Evolutionary conservation across 108 stramenopile genomes (phyloP).

Genomic region (Licmophora abbreviata): DNA sequence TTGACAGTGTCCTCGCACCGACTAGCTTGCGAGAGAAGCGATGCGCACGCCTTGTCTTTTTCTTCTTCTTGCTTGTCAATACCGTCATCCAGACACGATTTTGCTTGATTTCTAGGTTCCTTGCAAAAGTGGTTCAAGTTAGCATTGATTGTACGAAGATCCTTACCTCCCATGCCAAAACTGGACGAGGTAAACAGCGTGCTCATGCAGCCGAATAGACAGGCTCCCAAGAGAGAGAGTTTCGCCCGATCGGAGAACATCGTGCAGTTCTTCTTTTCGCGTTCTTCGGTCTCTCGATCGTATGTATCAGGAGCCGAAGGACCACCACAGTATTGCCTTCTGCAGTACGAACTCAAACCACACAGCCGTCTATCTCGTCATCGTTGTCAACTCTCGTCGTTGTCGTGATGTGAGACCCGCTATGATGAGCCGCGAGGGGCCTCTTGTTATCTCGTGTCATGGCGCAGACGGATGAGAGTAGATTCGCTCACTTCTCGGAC

Average conservation of each 20-base stretch:
- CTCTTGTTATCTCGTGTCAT: too few relatives aligned
- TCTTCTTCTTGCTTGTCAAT: background rate
- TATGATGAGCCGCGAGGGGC: too few relatives aligned
- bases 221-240: background rate
- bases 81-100: background rate
- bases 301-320: too few relatives aligned
- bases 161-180: background rate
- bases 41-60: background rate
- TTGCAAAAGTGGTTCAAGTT: background rate
- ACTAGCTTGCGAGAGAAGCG: background rate
- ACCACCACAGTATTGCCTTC: too few relatives aligned
- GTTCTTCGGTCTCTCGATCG: too few relatives aligned
- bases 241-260: background rate
- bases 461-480: too few relatives aligned
- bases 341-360: too few relatives aligned
- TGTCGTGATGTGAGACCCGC: too few relatives aligned
- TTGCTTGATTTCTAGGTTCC: background rate
- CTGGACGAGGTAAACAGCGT: background rate
- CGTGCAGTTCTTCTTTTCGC: too few relatives aligned
- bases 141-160: background rate
- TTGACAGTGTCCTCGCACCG: conserved; percentile 13
- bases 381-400: too few relatives aligned
- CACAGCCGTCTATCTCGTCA: too few relatives aligned
- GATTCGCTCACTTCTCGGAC: too few relatives aligned
- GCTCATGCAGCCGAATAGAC: background rate